Percentiles rank a stretch among this genome's conserved stretches.
Conservation (phyloP, 2,329 filamentous ascomycete genomes). For the Aspergillus alliaceus region DNA sequence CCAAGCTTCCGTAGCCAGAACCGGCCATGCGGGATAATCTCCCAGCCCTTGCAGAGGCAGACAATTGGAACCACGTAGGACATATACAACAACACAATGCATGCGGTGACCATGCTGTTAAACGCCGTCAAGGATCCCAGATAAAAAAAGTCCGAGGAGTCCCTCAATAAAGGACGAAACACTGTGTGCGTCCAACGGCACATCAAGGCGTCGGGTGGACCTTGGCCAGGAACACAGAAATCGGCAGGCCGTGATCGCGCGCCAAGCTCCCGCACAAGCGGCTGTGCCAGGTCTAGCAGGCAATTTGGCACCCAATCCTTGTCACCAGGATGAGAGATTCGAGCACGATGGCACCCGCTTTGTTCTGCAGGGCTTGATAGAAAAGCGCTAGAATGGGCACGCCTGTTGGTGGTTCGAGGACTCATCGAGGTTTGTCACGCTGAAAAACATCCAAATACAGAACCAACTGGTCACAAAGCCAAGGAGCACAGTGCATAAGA, state of each 20-base stretch:
- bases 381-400: conserved; percentile 52
- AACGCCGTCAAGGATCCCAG: conserved; percentile 45
- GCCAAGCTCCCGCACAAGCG: conserved; percentile 55
- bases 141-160: conserved; percentile 49
- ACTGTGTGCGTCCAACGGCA: conserved; percentile 47
- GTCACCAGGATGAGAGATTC: conserved; percentile 48
- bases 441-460: conserved; percentile 52
- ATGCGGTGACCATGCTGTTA: conserved; percentile 45
- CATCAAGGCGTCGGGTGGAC: conserved; percentile 44
- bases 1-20: conserved; percentile 49
- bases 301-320: conserved; percentile 47
- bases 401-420: conserved; percentile 42
- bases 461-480: conserved; percentile 52
- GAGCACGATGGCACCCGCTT: conserved; percentile 46
- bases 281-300: conserved; percentile 51
- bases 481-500: conserved; percentile 51
- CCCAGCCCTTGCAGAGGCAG: conserved; percentile 44
- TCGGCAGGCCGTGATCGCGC: conserved; percentile 51
- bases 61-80: conserved; percentile 50
- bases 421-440: conserved; percentile 44
- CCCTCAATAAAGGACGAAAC: conserved; percentile 47
- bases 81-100: conserved; percentile 50
- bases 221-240: conserved; percentile 39
- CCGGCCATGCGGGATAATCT: conserved; percentile 43
- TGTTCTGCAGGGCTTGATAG: conserved; percentile 43